Percentiles rank a stretch among this genome's conserved stretches.
Evolutionary conservation across 805 yeast genomes (phyloP).

Genomic region (Priceomyces castillae): DNA sequence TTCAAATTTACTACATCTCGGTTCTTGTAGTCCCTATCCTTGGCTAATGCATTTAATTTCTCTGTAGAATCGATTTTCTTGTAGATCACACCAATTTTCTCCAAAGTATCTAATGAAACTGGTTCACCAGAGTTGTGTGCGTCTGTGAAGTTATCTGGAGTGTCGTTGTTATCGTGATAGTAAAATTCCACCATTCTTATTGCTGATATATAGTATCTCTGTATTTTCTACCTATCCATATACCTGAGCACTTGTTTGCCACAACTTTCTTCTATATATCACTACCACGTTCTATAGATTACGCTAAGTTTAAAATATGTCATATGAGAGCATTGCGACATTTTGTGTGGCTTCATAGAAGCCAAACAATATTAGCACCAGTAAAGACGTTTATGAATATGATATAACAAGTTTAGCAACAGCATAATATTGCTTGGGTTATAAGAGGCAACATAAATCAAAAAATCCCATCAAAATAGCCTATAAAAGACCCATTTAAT

Average conservation of each 20-base stretch:
- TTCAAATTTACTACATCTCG: conserved; percentile 69
- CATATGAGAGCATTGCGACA: conserved; percentile 1
- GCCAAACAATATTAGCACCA: no score
- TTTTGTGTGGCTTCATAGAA: conserved; percentile 2
- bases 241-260: no score
- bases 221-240: not conserved
- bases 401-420: no score
- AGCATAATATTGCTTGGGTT: no score
- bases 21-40: conserved; percentile 70
- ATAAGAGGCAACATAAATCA: no score
- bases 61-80: conserved; percentile 47
- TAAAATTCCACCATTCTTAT: conserved; percentile 43
- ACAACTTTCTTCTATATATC: not conserved
- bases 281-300: not conserved
- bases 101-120: conserved; percentile 51
- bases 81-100: conserved; percentile 67
- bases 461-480: no score
- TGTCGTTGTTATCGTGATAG: conserved; percentile 61
- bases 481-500: no score
- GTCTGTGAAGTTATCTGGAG: conserved; percentile 56
- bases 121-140: conserved; percentile 68
- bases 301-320: not conserved
- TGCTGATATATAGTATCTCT: not conserved
- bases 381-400: no score
- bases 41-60: conserved; percentile 65